A percentile compares a stretch with the other conserved stretches of the same genome.
Conservation (phyloP, 164 flowering plant species). For the Cinnamomum micranthum region DNA sequence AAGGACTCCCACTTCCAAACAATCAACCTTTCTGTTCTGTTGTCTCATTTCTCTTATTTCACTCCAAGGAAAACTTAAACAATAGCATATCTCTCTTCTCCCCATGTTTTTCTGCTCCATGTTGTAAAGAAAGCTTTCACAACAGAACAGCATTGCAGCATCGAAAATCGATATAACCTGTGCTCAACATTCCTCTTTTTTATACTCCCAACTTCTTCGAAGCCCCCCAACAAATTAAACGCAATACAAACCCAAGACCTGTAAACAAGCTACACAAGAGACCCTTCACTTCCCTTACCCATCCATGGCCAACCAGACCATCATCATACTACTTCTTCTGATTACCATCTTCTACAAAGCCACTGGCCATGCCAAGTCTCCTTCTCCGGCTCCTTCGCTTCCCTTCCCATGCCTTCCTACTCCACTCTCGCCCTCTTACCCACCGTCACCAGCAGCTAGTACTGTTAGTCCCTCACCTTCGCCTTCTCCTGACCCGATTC, state of each 20-base stretch:
- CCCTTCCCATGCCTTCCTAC: background rate
- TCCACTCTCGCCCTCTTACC: background rate
- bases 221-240: background rate
- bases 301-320: background rate
- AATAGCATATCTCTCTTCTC: too few species aligned
- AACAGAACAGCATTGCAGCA: background rate
- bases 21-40: too few species aligned
- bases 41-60: too few species aligned
- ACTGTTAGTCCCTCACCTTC: background rate
- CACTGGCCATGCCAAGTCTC: background rate
- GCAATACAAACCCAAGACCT: background rate
- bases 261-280: background rate
- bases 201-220: too few species aligned
- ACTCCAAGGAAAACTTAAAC: too few species aligned
- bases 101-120: too few species aligned
- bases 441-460: background rate
- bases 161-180: background rate
- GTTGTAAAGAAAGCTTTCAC: background rate
- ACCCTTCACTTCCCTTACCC: background rate
- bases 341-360: background rate
- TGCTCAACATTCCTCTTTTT: background rate
- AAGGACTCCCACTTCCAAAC: too few species aligned
- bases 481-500: background rate
- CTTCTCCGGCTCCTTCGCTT: background rate
- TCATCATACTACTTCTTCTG: background rate